Evolutionary conservation across 1,139 yeast genomes (phyloP).

Genomic region (Protomyces macrosporus): DNA sequence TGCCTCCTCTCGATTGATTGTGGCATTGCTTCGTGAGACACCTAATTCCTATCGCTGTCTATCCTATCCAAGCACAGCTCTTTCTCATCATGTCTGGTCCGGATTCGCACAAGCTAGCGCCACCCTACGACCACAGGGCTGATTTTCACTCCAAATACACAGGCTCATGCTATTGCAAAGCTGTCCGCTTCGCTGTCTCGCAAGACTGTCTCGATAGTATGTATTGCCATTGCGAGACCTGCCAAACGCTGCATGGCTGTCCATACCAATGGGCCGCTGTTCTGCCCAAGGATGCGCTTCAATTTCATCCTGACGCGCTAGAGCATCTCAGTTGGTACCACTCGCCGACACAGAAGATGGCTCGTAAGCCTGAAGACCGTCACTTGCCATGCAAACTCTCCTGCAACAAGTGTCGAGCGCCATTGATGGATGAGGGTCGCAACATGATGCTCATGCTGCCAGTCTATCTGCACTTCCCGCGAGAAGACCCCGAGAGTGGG

Average conservation of each 20-base stretch:
- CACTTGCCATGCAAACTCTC: conserved; percentile 14
- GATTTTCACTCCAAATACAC: conserved; percentile 2
- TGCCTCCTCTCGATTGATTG: too few relatives aligned
- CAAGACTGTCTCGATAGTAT: conserved; percentile 10
- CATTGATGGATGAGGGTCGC: conserved; percentile 22
- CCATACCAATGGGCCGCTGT: conserved; percentile 25
- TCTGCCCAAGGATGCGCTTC: conserved; percentile 9
- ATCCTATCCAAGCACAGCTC: too few relatives aligned
- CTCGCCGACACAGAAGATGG: background rate
- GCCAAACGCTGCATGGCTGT: conserved; percentile 19
- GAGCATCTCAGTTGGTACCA: background rate
- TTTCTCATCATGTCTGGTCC: too few relatives aligned
- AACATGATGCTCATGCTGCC: conserved; percentile 26
- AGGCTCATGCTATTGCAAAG: conserved; percentile 20
- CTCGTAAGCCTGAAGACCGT: background rate
- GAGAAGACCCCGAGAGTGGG: background rate
- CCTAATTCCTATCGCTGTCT: too few relatives aligned
- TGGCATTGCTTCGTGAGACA: too few relatives aligned
- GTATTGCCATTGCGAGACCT: conserved; percentile 25
- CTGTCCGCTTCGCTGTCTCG: background rate
- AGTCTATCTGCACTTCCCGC: conserved; percentile 6
- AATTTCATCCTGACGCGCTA: background rate
- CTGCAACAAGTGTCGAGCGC: conserved; percentile 11
- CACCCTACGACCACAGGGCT: background rate
- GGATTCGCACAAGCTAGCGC: too few relatives aligned